These are phyloP conservation scores for Byssochlamys sp. DNA, from an alignment of 2,329 filamentous ascomycete species.

Conservation along the genomic window DNA sequence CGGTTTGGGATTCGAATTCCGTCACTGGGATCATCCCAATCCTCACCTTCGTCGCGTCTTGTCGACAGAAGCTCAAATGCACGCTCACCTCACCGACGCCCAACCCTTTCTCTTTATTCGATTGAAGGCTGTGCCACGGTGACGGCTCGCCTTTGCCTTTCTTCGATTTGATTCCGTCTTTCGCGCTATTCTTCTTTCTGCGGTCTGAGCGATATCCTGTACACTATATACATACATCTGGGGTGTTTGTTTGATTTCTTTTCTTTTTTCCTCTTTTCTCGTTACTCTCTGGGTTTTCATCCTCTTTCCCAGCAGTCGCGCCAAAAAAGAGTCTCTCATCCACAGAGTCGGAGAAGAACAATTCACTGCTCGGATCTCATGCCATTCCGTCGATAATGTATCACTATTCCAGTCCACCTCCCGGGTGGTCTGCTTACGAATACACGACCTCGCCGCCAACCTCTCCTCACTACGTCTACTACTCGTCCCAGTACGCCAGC, in stretches of 20 bases:
- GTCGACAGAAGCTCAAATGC: slow-evolving; percentile 34
- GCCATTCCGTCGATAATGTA: slow-evolving; percentile 35
- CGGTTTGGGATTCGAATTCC: neutral
- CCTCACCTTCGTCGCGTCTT: slow-evolving; percentile 1
- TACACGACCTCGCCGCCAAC: slow-evolving; percentile 41
- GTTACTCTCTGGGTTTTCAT: slow-evolving; percentile 9
- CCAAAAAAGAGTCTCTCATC: slow-evolving; percentile 5
- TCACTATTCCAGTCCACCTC: slow-evolving; percentile 38
- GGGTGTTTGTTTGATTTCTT: slow-evolving; percentile 11
- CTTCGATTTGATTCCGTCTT: slow-evolving; percentile 8
- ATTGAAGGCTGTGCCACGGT: slow-evolving; percentile 35
- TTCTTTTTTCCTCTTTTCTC: slow-evolving; percentile 4
- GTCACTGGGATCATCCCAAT: neutral
- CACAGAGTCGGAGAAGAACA: slow-evolving; percentile 4
- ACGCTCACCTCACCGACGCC: slow-evolving; percentile 29
- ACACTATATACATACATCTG: slow-evolving; percentile 28
- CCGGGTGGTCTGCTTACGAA: slow-evolving; percentile 40
- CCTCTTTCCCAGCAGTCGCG: slow-evolving; percentile 1
- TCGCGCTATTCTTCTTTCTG: slow-evolving; percentile 18
- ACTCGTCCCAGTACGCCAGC: slow-evolving; percentile 46
- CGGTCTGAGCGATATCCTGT: slow-evolving; percentile 35
- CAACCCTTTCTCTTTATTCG: slow-evolving; percentile 31
- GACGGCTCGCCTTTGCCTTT: slow-evolving; percentile 27
- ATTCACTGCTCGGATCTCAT: slow-evolving; percentile 14
- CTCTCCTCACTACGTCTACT: slow-evolving; percentile 43